Percentiles rank a stretch among this genome's conserved stretches.
Conservation (phyloP, 2,329 filamentous ascomycete species). For the Cladobotryum mycophilum region DNA sequence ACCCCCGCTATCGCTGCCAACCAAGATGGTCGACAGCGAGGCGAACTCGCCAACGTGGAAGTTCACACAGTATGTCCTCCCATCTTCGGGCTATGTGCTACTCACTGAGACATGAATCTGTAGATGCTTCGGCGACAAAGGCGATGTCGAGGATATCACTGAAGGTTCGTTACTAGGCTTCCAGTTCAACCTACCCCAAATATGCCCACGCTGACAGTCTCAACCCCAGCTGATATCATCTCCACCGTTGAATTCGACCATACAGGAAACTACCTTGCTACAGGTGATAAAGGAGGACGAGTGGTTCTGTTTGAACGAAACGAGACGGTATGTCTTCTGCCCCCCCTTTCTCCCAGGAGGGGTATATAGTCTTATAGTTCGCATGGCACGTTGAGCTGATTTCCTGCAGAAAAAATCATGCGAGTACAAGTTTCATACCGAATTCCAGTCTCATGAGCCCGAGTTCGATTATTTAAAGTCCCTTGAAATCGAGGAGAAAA, state of each 20-base stretch:
- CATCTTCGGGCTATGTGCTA: slow-evolving; percentile 12
- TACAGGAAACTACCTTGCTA: slow-evolving; percentile 82
- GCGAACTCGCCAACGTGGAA: slow-evolving; percentile 96
- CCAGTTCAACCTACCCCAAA: slow-evolving; percentile 9
- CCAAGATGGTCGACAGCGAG: slow-evolving; percentile 94
- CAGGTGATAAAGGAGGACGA: slow-evolving; percentile 81
- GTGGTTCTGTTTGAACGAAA: slow-evolving; percentile 89
- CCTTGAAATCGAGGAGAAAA: slow-evolving; percentile 99
- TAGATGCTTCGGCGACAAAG: slow-evolving; percentile 99
- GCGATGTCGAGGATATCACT: slow-evolving; percentile 97
- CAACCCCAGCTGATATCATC: slow-evolving; percentile 70
- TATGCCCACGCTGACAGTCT: slow-evolving; percentile 8
- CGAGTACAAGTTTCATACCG: slow-evolving; percentile 99
- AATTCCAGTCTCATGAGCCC: slow-evolving; percentile 98
- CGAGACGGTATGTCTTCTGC: slow-evolving; percentile 65
- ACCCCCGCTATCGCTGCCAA: slow-evolving; percentile 26
- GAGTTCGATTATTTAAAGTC: slow-evolving; percentile 99
- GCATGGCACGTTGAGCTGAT: slow-evolving; percentile 1
- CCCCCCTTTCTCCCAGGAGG: slow-evolving; percentile 27
- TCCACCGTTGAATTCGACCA: slow-evolving; percentile 88
- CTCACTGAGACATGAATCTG: slow-evolving; percentile 19
- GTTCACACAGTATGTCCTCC: slow-evolving; percentile 84
- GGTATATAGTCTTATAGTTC: neutral
- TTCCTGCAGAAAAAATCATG: slow-evolving; percentile 88
- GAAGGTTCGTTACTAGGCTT: slow-evolving; percentile 57